These are phyloP conservation scores for Gymnopilus dilepis DNA, from an alignment of 768 basidiomycete genomes.

Conservation along the genomic window DNA sequence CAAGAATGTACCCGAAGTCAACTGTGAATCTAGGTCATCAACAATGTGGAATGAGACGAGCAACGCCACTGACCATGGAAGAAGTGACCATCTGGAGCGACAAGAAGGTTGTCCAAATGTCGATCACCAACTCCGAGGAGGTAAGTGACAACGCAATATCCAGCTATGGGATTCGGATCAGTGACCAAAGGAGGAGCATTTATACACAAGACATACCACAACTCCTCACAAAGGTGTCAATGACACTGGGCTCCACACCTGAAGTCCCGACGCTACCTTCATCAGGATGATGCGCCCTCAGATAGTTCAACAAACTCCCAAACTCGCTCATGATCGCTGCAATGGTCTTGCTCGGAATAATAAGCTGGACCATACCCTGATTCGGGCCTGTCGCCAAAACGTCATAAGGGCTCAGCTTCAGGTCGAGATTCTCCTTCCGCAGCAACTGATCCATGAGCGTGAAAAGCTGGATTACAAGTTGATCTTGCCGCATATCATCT, in stretches of 20 bases:
- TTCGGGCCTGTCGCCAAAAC: slow-evolving; percentile 90
- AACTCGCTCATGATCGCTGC: slow-evolving; percentile 94
- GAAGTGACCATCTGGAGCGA: slow-evolving; percentile 97
- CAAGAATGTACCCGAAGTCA: slow-evolving; percentile 98
- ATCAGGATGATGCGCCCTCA: slow-evolving; percentile 87
- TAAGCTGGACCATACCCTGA: slow-evolving; percentile 97
- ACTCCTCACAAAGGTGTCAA: slow-evolving; percentile 96
- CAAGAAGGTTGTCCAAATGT: slow-evolving; percentile 92
- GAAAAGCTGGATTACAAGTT: slow-evolving; percentile 97
- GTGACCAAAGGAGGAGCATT: neutral
- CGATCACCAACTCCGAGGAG: slow-evolving; percentile 96
- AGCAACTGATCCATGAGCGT: slow-evolving; percentile 96
- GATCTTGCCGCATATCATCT: slow-evolving; percentile 98
- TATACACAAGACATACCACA: slow-evolving; percentile 68
- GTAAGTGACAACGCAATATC: slow-evolving; percentile 98
- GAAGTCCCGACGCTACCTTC: slow-evolving; percentile 94
- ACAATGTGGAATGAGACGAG: neutral
- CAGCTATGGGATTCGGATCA: slow-evolving; percentile 61
- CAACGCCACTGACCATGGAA: slow-evolving; percentile 75
- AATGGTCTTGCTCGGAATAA: slow-evolving; percentile 94
- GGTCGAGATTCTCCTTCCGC: slow-evolving; percentile 92
- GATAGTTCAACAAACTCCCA: slow-evolving; percentile 85
- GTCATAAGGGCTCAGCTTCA: slow-evolving; percentile 89
- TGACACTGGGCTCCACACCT: slow-evolving; percentile 91
- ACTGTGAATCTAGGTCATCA: slow-evolving; percentile 51